Evolutionary conservation across 352 stramenopile genomes (phyloP).

Genomic region (Phytopythium oedochilum): DNA sequence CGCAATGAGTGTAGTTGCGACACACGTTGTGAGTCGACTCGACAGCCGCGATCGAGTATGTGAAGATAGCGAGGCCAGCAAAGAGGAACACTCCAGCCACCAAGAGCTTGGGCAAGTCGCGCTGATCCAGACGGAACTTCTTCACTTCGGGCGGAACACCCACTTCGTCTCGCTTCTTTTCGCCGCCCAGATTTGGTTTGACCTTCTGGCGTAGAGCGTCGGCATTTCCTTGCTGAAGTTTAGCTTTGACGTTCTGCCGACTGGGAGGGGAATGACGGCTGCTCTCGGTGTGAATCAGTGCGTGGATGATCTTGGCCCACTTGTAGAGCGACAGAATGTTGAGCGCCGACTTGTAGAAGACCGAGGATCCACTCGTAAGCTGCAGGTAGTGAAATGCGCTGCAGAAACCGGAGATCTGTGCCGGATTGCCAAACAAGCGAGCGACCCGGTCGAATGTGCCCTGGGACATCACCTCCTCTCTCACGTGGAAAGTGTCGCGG

Average conservation of each 20-base stretch:
- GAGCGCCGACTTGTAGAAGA: constrained; percentile 36
- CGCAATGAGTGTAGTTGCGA: constrained; percentile 26
- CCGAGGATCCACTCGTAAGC: constrained; percentile 8
- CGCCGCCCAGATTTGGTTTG: background rate
- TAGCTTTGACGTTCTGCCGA: background rate
- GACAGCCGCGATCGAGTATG: constrained; percentile 29
- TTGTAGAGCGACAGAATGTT: constrained; percentile 43
- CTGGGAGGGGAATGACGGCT: too few species aligned
- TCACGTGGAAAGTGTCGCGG: constrained; percentile 16
- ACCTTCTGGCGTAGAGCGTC: background rate
- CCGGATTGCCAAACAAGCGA: constrained; percentile 32
- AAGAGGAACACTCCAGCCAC: constrained; percentile 26
- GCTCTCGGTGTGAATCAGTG: constrained; percentile 28
- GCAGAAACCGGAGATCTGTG: constrained; percentile 31
- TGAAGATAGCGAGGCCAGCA: constrained; percentile 14
- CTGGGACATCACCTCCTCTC: constrained; percentile 12
- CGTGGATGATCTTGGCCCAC: constrained; percentile 34
- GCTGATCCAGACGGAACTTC: constrained; percentile 10
- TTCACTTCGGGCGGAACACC: background rate
- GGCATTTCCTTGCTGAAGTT: background rate
- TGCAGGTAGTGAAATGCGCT: constrained; percentile 28
- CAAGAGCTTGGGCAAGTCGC: constrained; percentile 16
- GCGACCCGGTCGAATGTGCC: constrained; percentile 26
- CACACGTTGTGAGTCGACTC: constrained; percentile 21
- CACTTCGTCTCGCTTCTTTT: background rate